phyloP scores from a whole-genome alignment of 208 protist genomes.

The Herpetomonas samuelpessoai region DNA sequence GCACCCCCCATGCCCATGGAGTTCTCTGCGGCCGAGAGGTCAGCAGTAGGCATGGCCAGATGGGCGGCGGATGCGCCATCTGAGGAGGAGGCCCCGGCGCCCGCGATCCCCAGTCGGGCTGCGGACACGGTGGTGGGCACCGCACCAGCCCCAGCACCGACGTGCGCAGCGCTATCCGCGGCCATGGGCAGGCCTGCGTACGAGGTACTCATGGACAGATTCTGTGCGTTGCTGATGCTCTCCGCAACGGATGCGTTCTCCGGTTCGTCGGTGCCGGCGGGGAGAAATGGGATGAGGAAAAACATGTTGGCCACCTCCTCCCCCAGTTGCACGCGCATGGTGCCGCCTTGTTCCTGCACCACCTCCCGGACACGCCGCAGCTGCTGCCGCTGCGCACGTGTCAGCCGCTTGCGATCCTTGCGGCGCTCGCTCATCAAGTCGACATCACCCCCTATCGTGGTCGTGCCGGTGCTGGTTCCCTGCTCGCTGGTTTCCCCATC shows the following conservation, averaged over 20 bases:
- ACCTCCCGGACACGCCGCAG: constrained; percentile 45
- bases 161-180: no score
- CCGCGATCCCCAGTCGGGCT: no score
- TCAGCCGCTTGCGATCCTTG: not conserved
- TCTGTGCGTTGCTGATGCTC: constrained; percentile 11
- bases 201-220: not conserved
- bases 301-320: constrained; percentile 42
- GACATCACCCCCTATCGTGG: not conserved
- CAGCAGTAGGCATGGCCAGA: no score
- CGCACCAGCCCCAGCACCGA: no score
- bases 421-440: not conserved
- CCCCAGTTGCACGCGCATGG: constrained; percentile 46
- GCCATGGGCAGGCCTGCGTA: not conserved
- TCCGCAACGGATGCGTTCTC: constrained; percentile 33
- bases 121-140: no score
- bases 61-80: not conserved
- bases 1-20: no score
- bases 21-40: not conserved
- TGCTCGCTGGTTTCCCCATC: not conserved
- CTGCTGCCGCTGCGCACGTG: constrained; percentile 23
- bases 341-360: constrained; percentile 83
- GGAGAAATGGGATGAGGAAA: constrained; percentile 79
- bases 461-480: not conserved
- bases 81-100: no score
- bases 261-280: constrained; percentile 35